Percentiles rank a stretch among this genome's conserved stretches.
These are phyloP conservation scores for Podaxis sp. DNA, from an alignment of 768 basidiomycete genomes.

Conservation along the genomic window DNA sequence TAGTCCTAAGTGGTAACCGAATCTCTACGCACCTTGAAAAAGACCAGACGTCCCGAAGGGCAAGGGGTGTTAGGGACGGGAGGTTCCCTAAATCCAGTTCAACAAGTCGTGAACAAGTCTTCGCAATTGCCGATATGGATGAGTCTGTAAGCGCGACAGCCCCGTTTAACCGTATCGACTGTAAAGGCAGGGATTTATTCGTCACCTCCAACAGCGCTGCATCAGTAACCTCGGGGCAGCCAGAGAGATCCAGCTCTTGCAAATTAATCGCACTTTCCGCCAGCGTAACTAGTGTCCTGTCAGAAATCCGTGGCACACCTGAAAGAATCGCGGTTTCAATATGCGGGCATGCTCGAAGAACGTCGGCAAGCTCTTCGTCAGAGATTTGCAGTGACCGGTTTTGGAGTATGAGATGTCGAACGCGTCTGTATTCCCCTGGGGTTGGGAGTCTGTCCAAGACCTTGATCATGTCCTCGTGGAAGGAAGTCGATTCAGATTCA, in stretches of 20 bases:
- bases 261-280: conserved; percentile 61
- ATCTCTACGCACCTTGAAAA: conserved; percentile 51
- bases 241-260: conserved; percentile 70
- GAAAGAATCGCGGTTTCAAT: conserved; percentile 67
- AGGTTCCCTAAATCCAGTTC: conserved; percentile 80
- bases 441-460: conserved; percentile 57
- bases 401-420: conserved; percentile 56
- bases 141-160: conserved; percentile 58
- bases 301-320: conserved; percentile 62
- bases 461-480: conserved; percentile 56
- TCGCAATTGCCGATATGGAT: conserved; percentile 65
- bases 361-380: conserved; percentile 55
- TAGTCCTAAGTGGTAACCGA: neutral
- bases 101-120: conserved; percentile 68
- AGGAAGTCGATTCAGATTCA: conserved; percentile 27
- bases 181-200: conserved; percentile 59
- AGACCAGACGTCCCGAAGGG: conserved; percentile 77
- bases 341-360: conserved; percentile 57
- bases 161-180: conserved; percentile 71
- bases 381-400: conserved; percentile 32
- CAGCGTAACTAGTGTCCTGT: conserved; percentile 63
- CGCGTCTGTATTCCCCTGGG: conserved; percentile 52
- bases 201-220: conserved; percentile 72
- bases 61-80: conserved; percentile 58
- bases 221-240: conserved; percentile 74